phyloP scores from a whole-genome alignment of 495 filamentous ascomycete genomes.

The Neurospora sp. region DNA sequence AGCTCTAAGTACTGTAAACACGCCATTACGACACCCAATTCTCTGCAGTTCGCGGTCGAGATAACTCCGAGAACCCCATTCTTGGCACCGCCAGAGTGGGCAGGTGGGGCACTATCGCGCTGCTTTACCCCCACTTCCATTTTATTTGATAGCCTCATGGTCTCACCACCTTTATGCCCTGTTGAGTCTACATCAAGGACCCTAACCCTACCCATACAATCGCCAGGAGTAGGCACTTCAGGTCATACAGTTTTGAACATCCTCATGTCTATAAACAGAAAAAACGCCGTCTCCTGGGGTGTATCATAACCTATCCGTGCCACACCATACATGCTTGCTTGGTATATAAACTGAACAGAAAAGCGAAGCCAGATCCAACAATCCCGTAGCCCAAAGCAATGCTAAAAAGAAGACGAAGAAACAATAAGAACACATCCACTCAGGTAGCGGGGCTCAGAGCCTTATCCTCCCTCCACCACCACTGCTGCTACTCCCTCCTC shows the following conservation, averaged over 20 bases:
- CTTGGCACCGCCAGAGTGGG: not conserved
- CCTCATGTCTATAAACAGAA: not conserved
- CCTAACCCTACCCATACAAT: not conserved
- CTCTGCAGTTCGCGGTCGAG: not conserved
- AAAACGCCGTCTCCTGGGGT: not conserved
- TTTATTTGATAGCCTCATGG: not conserved
- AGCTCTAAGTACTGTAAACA: not conserved
- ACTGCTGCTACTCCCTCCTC: not conserved
- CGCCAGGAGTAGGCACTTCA: not conserved
- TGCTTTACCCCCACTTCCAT: not conserved
- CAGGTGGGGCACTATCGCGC: not conserved
- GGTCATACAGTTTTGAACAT: not conserved
- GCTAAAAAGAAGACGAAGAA: not conserved
- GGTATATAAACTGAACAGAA: not conserved
- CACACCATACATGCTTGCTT: not conserved
- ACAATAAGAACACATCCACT: not conserved
- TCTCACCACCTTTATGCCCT: not conserved
- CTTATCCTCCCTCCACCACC: conserved; percentile 16
- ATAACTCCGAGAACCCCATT: not conserved
- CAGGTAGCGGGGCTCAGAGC: conserved; percentile 3
- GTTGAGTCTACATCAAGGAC: not conserved
- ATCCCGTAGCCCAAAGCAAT: not conserved
- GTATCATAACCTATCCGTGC: not conserved
- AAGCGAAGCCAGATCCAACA: not conserved
- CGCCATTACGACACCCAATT: not conserved